Conservation (phyloP, 108 stramenopile genomes). For the Parmales sp. region DNA sequence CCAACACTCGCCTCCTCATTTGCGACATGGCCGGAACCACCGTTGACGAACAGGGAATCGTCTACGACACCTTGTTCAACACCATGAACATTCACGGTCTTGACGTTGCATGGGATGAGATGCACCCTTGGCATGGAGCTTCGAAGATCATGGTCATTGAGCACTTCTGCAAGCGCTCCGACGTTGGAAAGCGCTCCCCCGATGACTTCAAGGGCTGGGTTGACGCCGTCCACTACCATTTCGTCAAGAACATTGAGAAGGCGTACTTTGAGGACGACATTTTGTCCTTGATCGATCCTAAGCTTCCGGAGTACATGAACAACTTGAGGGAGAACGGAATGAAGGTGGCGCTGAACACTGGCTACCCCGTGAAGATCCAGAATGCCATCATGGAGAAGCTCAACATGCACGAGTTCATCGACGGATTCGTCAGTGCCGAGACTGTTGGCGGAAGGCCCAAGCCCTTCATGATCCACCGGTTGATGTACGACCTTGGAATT, state of each 20-base stretch:
- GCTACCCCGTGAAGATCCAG: constrained; percentile 1
- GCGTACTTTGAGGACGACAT: background rate
- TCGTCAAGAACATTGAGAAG: background rate
- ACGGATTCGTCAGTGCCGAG: background rate
- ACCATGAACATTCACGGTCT: background rate
- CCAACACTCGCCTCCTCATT: background rate
- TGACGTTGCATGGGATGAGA: background rate
- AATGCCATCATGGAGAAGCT: background rate
- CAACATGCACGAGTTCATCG: background rate
- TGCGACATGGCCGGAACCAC: constrained; percentile 12
- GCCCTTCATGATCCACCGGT: background rate
- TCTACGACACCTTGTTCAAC: background rate
- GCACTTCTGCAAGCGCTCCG: background rate
- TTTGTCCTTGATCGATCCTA: background rate
- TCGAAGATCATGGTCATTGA: background rate
- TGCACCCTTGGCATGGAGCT: background rate
- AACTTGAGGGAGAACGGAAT: background rate
- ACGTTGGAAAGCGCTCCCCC: background rate
- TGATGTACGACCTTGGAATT: background rate
- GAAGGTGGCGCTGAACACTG: constrained; percentile 4
- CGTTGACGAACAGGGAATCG: background rate
- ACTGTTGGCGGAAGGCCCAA: background rate
- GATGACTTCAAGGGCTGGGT: background rate
- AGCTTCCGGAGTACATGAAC: background rate
- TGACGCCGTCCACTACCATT: background rate